Percentiles rank a stretch among this genome's conserved stretches.
These are phyloP conservation scores for Paraphoma sp. DNA, from an alignment of 2,329 filamentous ascomycete genomes.

Conservation along the genomic window DNA sequence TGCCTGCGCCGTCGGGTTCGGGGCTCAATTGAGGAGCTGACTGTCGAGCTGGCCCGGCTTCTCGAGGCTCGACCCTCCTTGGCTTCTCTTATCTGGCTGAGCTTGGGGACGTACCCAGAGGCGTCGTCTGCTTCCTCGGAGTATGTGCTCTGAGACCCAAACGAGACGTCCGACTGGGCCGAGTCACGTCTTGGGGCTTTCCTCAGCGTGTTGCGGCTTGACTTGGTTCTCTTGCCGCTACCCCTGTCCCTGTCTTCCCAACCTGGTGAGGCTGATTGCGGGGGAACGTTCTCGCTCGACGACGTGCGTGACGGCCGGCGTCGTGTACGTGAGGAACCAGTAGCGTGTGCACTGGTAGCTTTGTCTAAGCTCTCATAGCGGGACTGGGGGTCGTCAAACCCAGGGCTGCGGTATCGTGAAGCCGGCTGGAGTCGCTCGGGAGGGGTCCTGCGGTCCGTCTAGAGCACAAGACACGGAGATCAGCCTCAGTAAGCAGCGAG, in stretches of 20 bases:
- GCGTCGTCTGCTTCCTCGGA: conserved; percentile 27
- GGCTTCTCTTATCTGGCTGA: conserved; percentile 50
- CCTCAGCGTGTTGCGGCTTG: conserved; percentile 23
- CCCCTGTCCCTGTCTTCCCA: conserved; percentile 32
- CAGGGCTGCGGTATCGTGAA: conserved; percentile 26
- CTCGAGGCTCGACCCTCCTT: conserved; percentile 33
- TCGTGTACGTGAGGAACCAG: conserved; percentile 22
- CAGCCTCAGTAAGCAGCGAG: conserved; percentile 26
- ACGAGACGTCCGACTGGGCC: conserved; percentile 17
- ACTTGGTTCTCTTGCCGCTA: conserved; percentile 27
- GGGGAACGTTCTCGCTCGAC: conserved; percentile 25
- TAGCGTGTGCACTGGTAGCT: conserved; percentile 10
- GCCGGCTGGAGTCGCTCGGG: conserved; percentile 27
- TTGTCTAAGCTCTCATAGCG: conserved; percentile 19
- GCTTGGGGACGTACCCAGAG: conserved; percentile 46
- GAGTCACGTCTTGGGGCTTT: conserved; percentile 30
- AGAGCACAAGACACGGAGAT: conserved; percentile 21
- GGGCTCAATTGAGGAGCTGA: conserved; percentile 22
- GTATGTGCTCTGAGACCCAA: conserved; percentile 17
- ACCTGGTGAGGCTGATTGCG: conserved; percentile 20
- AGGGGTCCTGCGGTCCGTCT: conserved; percentile 39
- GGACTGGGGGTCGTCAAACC: conserved; percentile 18
- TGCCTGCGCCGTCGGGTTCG: conserved; percentile 24
- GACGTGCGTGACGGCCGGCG: conserved; percentile 34
- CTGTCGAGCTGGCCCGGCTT: conserved; percentile 29